phyloP scores from a whole-genome alignment of 345 rosid genomes.

The Garcia nutans region DNA sequence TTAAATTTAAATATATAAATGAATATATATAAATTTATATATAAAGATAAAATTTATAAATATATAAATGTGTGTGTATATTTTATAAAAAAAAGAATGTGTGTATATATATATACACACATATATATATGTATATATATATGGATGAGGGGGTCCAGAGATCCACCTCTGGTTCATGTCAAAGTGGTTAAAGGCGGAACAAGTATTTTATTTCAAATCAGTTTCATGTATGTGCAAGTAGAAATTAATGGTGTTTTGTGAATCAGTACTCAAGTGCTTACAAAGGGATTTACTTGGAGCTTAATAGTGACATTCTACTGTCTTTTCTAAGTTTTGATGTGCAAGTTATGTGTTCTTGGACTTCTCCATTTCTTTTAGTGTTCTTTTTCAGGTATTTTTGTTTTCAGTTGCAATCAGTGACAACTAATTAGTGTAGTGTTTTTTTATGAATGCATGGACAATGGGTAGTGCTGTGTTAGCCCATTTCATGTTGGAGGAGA shows the following conservation, averaged over 20 bases:
- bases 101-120: no score
- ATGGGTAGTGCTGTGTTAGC: constrained; percentile 69
- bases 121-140: no score
- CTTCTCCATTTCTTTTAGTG: not conserved
- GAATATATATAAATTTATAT: no score
- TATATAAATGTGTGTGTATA: no score
- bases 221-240: not conserved
- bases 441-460: constrained; percentile 29
- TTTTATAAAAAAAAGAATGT: no score
- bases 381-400: not conserved
- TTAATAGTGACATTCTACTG: not conserved
- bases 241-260: not conserved
- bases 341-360: not conserved
- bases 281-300: not conserved
- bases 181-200: not conserved
- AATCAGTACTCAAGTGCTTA: not conserved
- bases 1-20: no score
- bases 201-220: not conserved
- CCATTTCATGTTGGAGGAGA: constrained; percentile 66
- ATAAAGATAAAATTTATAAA: no score
- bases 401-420: not conserved
- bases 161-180: no score
- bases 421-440: constrained; percentile 5
- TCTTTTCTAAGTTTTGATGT: not conserved
- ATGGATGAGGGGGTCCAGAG: no score